Percentiles rank a stretch among this genome's conserved stretches.
Conservation (phyloP, 2,329 filamentous ascomycete genomes). For the Geosmithia flava region DNA sequence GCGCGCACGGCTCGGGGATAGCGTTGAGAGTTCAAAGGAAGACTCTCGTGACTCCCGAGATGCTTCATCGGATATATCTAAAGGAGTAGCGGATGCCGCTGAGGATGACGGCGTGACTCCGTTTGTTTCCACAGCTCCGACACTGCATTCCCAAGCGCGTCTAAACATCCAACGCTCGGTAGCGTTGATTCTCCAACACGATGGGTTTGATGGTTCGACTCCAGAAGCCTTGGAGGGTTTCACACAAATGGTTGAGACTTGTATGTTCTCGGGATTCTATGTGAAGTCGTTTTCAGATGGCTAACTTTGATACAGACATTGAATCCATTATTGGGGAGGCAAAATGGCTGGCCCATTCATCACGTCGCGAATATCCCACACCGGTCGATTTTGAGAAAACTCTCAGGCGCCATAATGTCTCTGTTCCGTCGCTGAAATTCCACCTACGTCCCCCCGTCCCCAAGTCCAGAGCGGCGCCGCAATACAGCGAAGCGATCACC, state of each 20-base stretch:
- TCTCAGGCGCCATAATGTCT: slow-evolving; percentile 37
- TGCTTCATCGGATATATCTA: neutral
- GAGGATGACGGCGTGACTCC: neutral
- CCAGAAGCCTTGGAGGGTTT: slow-evolving; percentile 48
- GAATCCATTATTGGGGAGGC: slow-evolving; percentile 34
- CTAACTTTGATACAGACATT: slow-evolving; percentile 27
- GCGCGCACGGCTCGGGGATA: slow-evolving; percentile 9
- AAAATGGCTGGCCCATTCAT: slow-evolving; percentile 30
- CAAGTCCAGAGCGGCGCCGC: slow-evolving; percentile 21
- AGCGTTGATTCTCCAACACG: slow-evolving; percentile 39
- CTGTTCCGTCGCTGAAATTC: slow-evolving; percentile 36
- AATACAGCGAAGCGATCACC: slow-evolving; percentile 22
- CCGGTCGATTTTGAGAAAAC: slow-evolving; percentile 45
- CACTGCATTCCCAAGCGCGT: slow-evolving; percentile 19
- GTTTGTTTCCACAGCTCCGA: slow-evolving; percentile 7
- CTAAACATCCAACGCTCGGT: slow-evolving; percentile 39
- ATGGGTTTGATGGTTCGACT: slow-evolving; percentile 44
- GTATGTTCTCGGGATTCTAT: slow-evolving; percentile 23
- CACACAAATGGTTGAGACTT: slow-evolving; percentile 40
- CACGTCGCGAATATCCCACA: slow-evolving; percentile 39
- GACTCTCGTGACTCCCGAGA: neutral
- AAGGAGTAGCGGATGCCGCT: neutral
- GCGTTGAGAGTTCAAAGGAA: neutral
- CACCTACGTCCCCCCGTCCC: slow-evolving; percentile 43
- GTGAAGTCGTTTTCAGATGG: neutral